Evolutionary conservation across 2,329 filamentous ascomycete genomes (phyloP), one percentile per base, ranked within the genome.

Genomic region (Beauveria sp.): DNA sequence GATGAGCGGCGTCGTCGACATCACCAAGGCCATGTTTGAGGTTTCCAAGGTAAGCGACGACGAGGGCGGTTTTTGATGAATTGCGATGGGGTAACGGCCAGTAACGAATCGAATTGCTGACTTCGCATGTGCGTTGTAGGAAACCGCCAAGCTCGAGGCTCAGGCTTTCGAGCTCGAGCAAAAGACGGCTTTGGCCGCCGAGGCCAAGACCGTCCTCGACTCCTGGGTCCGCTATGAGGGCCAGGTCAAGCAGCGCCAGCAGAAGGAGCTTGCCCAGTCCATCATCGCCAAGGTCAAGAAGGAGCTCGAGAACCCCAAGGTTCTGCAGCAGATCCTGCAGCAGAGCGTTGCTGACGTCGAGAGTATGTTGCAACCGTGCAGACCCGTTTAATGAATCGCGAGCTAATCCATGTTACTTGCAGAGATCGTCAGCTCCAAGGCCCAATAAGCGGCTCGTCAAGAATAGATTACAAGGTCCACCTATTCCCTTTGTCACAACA

Each of bases 201-300:
- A 99, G 85, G 93, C 93, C 73, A 99, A 97, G 88, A 73, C 84
- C 65, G 95, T 98, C 63, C 87, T 99, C 67, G 95, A 99, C 77
- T 97, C 92, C 62, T 99, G 95, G 96, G 93, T 98, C 67, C 90
- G 95, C 76, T 99, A 99, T 79, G 95, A 99, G 83, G 82, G 90
- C 71, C 95, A 98, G 84, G 93, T 99, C 74, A 99, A 98, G 90
- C 89, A 93, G 83, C 89, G 95, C 77, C 92, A 99, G 84, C 95
- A 99, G 86, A 88, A 85, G 79, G 95, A 99, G 85, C 86, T 99
- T 68, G 91, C 95, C 67, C 87, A 96, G 75, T 86, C 81, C 77
- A 83, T 99, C 78, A 98, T 99, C 73, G 86, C 89, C 83, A 99
- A 97, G 87, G 95, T 98, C 75, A 88, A 90, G 79, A 98, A 98